Percentiles rank a stretch among this genome's conserved stretches.
Conservation (phyloP, 1,284 basidiomycete genomes). For the Mycena sp. region DNA sequence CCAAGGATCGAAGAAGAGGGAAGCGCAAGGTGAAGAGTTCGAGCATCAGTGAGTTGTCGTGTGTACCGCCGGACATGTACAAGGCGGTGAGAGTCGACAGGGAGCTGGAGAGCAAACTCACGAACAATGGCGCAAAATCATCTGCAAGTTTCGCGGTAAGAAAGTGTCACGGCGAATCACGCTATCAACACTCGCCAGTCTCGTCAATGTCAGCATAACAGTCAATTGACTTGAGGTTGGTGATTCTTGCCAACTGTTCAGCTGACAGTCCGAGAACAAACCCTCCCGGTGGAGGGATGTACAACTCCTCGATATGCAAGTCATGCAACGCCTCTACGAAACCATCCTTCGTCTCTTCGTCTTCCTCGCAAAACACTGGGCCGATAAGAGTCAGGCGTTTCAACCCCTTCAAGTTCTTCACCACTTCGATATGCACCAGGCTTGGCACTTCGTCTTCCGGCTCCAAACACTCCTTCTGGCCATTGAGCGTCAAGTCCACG, state of each 20-base stretch:
- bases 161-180: neutral
- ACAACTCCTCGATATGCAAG: constrained; percentile 6
- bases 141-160: neutral
- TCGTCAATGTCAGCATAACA: neutral
- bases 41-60: neutral
- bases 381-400: neutral
- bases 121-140: neutral
- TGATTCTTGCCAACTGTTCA: neutral
- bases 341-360: neutral
- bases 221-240: constrained; percentile 1
- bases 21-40: constrained; percentile 4
- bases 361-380: neutral
- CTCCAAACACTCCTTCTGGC: neutral
- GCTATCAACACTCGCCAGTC: neutral
- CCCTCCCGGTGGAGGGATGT: neutral
- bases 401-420: constrained; percentile 3
- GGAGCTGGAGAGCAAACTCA: neutral
- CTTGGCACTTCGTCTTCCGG: neutral
- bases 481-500: constrained; percentile 1
- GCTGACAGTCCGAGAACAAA: neutral
- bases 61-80: neutral
- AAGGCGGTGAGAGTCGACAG: neutral
- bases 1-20: neutral
- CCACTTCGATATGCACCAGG: neutral
- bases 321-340: neutral